Percentiles rank a stretch among this genome's conserved stretches.
phyloP scores from a whole-genome alignment of 768 basidiomycete species.

The Serendipita vermifera region DNA sequence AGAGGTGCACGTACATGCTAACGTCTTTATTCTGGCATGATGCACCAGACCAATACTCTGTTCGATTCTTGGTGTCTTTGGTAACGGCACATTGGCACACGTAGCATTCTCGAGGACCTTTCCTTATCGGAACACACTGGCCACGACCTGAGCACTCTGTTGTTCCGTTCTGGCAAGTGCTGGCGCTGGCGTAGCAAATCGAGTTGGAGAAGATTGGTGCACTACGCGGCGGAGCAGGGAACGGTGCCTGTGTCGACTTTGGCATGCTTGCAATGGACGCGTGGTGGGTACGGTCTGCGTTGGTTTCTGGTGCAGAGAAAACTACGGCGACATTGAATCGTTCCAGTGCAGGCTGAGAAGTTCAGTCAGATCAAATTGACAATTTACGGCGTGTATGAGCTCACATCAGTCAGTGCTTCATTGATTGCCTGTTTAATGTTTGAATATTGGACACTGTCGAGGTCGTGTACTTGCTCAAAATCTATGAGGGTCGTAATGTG shows the following conservation, averaged over 20 bases:
- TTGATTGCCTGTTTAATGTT: conserved; percentile 35
- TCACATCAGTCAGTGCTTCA: conserved; percentile 33
- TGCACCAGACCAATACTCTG: conserved; percentile 58
- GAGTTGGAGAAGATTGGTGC: conserved; percentile 44
- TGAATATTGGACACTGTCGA: conserved; percentile 42
- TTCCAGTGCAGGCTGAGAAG: conserved; percentile 2
- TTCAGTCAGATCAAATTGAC: conserved; percentile 25
- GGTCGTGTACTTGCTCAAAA: conserved; percentile 36
- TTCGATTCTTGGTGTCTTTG: conserved; percentile 40
- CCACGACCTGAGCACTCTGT: conserved; percentile 58
- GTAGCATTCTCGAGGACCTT: conserved; percentile 43
- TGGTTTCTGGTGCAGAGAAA: neutral
- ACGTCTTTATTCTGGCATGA: conserved; percentile 69
- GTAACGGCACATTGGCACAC: conserved; percentile 39
- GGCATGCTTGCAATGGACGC: conserved; percentile 20
- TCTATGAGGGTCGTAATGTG: conserved; percentile 40
- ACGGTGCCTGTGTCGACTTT: conserved; percentile 24
- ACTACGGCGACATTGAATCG: conserved; percentile 10
- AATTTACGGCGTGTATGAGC: conserved; percentile 21
- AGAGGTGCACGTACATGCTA: conserved; percentile 48
- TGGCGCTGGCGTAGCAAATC: conserved; percentile 45
- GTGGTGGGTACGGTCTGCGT: conserved; percentile 38
- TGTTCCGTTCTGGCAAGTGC: conserved; percentile 50
- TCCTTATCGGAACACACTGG: conserved; percentile 45
- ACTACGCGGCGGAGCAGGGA: conserved; percentile 30